Base-by-base conservation (phyloP, 2,329 filamentous ascomycete genomes). In the Fusarium ambrosium region DNA sequence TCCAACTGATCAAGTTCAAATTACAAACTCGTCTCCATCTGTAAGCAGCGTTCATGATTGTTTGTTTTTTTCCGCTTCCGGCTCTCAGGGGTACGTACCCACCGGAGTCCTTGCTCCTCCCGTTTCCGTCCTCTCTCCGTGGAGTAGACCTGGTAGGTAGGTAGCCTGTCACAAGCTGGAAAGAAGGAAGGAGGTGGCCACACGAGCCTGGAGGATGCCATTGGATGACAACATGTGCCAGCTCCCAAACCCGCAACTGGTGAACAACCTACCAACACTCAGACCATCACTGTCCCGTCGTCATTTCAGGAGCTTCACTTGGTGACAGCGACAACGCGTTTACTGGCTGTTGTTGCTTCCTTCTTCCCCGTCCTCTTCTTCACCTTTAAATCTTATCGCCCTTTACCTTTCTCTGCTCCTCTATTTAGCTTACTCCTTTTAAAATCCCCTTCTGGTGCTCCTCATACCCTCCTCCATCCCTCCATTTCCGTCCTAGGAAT, bases 261-360 rank as follows among this genome's bases (percentile, higher is more conserved):
- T 37, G 22, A 61, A 62, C 43, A 27, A 53, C 48, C 48, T 29
- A 55, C 48, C 48, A 27, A 62, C 56, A 62, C 69, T 71, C 70
- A 73, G 75, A 66, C 73, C 64, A 74, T 59, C 70, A 75, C 63
- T 73, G 68, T 53, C 13, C 53, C 55, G 55, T 73, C 73, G 72
- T 70, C 72, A 74, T 74, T 68, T 62, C 72, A 73, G 69, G 53
- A 64, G 70, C 70, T 64, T 73, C 70, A 61, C 65, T 66, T 29
- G 48, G 22, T n/a, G 64, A 61, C 32, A 24, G 18, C 34, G 43
- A 37, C 27, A 22, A 37, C 43, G 58, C 60, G 24, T 73, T 59
- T 67, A 24, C 53, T 53, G 43, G 64, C 45, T 24, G 32, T 14
- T n/a, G 41, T 32, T 39, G 41, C 39, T 45, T 66, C 34, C 48